phyloP scores from a whole-genome alignment of 306 rosid genomes.

The Hylodesmum podocarpum region DNA sequence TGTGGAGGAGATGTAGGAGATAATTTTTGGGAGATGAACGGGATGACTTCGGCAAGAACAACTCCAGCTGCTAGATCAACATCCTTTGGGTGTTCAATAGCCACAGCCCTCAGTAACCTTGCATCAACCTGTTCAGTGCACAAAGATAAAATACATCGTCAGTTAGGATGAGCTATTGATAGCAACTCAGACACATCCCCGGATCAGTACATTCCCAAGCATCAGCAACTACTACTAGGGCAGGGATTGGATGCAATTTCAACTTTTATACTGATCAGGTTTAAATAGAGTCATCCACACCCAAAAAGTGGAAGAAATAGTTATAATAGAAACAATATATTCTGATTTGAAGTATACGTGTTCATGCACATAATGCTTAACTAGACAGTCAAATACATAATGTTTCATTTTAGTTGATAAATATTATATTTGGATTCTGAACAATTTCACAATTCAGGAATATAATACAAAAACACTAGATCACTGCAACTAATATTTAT shows the following conservation, averaged over 20 bases:
- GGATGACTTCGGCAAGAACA: conserved; percentile 66
- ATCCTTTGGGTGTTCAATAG: conserved; percentile 77
- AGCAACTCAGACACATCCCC: neutral
- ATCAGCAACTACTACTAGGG: neutral
- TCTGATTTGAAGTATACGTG: neutral
- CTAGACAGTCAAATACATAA: neutral
- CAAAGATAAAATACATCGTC: conserved; percentile 2
- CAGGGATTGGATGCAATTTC: neutral
- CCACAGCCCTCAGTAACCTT: conserved; percentile 80
- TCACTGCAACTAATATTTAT: neutral
- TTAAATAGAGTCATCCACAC: neutral
- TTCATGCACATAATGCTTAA: neutral
- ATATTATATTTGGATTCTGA: neutral
- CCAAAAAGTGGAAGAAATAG: neutral
- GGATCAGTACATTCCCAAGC: neutral
- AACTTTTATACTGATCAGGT: neutral
- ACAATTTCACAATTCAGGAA: neutral
- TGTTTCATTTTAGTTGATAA: neutral
- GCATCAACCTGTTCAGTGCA: conserved; percentile 55
- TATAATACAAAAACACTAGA: conserved; percentile 3
- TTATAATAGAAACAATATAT: neutral
- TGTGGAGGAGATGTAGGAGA: conserved; percentile 4
- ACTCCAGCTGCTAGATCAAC: conserved; percentile 63
- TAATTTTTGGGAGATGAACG: conserved; percentile 27
- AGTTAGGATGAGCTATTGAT: neutral